A percentile compares a stretch with the other conserved stretches of the same genome.
Evolutionary conservation across 2,329 filamentous ascomycete species (phyloP).

Genomic region (Aspergillus sp.): DNA sequence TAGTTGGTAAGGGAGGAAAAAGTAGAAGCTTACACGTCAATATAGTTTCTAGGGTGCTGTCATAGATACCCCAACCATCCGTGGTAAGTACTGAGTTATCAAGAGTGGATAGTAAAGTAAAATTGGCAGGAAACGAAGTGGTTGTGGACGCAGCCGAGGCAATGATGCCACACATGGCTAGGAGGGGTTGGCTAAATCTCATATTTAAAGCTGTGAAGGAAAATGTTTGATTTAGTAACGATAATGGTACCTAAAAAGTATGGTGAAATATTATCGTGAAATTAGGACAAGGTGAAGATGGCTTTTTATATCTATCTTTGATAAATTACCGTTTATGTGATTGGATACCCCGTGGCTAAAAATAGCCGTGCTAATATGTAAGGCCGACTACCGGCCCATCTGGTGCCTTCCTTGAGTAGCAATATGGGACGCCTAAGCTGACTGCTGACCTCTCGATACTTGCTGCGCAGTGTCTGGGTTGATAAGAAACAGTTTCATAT

Average conservation of each 20-base stretch:
- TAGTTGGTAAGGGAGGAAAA: neutral
- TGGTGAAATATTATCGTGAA: neutral
- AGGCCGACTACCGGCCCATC: conserved; percentile 3
- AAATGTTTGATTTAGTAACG: neutral
- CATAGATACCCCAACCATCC: conserved; percentile 4
- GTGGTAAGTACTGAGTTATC: conserved; percentile 3
- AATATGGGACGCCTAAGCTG: conserved; percentile 7
- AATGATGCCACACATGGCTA: neutral
- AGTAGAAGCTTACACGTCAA: neutral
- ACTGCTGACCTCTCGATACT: neutral
- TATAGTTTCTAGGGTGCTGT: neutral
- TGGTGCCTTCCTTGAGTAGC: neutral
- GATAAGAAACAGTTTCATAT: too few relatives aligned
- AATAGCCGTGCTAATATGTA: conserved; percentile 1
- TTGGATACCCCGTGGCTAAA: neutral
- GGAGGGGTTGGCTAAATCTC: conserved; percentile 1
- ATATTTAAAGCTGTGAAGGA: neutral
- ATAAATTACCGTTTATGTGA: neutral
- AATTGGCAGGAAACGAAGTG: conserved; percentile 2
- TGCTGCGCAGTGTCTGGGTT: neutral
- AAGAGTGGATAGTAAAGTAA: neutral
- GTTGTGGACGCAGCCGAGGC: neutral
- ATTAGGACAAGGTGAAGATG: neutral
- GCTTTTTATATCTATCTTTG: neutral
- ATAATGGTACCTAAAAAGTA: neutral